Percentiles rank a stretch among this genome's conserved stretches.
Evolutionary conservation across 371 early-diverging fungal genomes (phyloP).

Genomic region (Entomophthora muscae): DNA sequence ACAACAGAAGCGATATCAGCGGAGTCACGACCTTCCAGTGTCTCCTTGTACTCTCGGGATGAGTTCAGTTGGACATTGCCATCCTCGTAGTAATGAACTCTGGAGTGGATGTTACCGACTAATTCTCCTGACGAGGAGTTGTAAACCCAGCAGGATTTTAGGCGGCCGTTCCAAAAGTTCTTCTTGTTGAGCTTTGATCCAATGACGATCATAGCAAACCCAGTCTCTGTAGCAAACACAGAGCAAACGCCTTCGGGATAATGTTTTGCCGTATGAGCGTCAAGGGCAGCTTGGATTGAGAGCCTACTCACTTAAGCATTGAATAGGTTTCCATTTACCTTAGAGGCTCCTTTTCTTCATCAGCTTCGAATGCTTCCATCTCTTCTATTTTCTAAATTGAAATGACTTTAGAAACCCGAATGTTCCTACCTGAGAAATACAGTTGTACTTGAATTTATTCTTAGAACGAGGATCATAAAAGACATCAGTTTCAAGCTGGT

Average conservation of each 20-base stretch:
- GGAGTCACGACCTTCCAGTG: constrained; percentile 1
- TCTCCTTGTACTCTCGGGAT: constrained; percentile 36
- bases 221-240: constrained; percentile 33
- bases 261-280: constrained; percentile 48
- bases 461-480: constrained; percentile 57
- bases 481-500: constrained; percentile 34
- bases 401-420: background rate
- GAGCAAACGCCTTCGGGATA: constrained; percentile 54
- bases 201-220: constrained; percentile 50
- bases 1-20: background rate
- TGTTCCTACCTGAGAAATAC: constrained; percentile 35
- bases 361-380: constrained; percentile 28
- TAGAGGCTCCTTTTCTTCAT: constrained; percentile 24
- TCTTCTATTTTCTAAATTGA: constrained; percentile 28
- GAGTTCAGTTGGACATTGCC: constrained; percentile 91
- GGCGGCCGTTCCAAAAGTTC: constrained; percentile 92
- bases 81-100: constrained; percentile 95
- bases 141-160: constrained; percentile 67
- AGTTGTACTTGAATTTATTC: constrained; percentile 50
- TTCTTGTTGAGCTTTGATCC: constrained; percentile 76
- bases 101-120: constrained; percentile 46
- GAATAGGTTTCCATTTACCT: constrained; percentile 15
- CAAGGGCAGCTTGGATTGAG: constrained; percentile 39
- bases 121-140: constrained; percentile 33
- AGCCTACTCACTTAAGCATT: constrained; percentile 16